Evolutionary conservation across 164 flowering plant genomes (phyloP), one percentile per base, ranked within the genome.

Genomic region (Stephania yunnanensis): DNA sequence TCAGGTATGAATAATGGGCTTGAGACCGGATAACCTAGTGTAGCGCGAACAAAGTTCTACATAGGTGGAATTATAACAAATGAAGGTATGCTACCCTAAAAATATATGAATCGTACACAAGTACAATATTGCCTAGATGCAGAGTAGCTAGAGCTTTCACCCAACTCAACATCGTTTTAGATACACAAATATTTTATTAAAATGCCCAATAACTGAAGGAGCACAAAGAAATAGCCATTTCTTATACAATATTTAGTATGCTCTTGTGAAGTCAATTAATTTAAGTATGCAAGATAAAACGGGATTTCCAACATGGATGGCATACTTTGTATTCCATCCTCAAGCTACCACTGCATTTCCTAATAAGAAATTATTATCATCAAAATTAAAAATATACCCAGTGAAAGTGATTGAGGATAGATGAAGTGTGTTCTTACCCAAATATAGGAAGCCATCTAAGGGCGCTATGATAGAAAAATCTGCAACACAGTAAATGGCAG

Each of bases 401-500:
- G 65, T 61, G 64, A 69, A 73, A 71, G 63, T 30, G 42, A 4
- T 36, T 36, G 42, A 36, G 42, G 42, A 36, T 36, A 46, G 71
- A 82, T 71, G 46, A 50, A 50, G 68, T 69, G 55, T 44, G 73
- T 22, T 71, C 89, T 91, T 82, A 93, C 99, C 97, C 98, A 79
- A 78, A 90, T 67, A 80, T 75, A 61, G 99, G 98, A 81, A 95
- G 93, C 97, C 97, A 95, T 68, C 78, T 82, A 46, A 95, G 94
- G 79, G 97, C 99, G 85, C 97, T 95, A 68, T 95, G 99, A 78
- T 95, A 95, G 87, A 95, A 95, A 82, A 93, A 95, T 87, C 98
- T 93, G 89, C 86, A 88, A 44, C 52, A 77, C 6, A 65, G 31
- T 65, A 68, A 73, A 46, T 48, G 7, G 30, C 22, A 63, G 22